These are phyloP conservation scores for Stereum hirsutum DNA, from an alignment of 1,284 basidiomycete species.

Conservation along the genomic window DNA sequence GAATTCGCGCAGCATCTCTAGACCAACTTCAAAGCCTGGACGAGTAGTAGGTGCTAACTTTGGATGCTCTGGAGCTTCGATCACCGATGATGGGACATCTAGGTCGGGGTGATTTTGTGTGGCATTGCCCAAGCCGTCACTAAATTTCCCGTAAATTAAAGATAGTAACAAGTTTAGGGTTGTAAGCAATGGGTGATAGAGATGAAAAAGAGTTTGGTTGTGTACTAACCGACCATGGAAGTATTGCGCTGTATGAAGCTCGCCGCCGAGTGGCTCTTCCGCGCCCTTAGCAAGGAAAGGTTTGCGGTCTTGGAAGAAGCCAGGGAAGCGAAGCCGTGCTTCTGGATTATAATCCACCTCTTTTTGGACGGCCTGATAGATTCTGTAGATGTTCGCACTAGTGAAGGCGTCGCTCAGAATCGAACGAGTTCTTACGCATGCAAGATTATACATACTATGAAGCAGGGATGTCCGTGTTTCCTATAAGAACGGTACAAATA, in stretches of 20 bases:
- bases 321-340: conserved; percentile 50
- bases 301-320: conserved; percentile 36
- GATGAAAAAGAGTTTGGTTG: background rate
- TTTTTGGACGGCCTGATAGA: conserved; percentile 62
- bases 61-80: conserved; percentile 25
- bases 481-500: conserved; percentile 24
- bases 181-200: background rate
- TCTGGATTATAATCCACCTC: conserved; percentile 57
- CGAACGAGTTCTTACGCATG: too few species aligned
- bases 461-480: conserved; percentile 60
- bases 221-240: conserved; percentile 67
- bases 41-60: conserved; percentile 41
- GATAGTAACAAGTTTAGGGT: background rate
- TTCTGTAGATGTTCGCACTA: conserved; percentile 71
- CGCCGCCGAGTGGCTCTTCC: conserved; percentile 69
- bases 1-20: conserved; percentile 55
- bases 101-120: conserved; percentile 70
- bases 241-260: conserved; percentile 75
- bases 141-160: too few species aligned
- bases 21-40: conserved; percentile 54
- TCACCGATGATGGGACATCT: conserved; percentile 27
- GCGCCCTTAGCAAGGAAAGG: conserved; percentile 65
- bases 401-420: too few species aligned
- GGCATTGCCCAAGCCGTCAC: conserved; percentile 79
- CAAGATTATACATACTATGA: conserved; percentile 40